Conservation (phyloP, 129 eudicot genomes). For the Gnaphalium uliginosum region DNA sequence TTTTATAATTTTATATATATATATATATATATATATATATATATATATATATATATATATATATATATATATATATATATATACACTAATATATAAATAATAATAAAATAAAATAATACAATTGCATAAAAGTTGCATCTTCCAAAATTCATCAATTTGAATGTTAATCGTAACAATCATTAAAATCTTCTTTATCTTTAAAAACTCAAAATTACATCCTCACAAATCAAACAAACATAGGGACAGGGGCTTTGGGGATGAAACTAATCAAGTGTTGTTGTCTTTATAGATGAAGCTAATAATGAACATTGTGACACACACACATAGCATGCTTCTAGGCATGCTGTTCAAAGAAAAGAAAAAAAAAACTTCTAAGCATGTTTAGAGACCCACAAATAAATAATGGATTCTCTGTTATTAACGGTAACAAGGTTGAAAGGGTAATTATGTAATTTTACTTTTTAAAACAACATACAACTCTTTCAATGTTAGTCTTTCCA, state of each 20-base stretch:
- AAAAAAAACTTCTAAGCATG: not conserved
- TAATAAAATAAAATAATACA: not conserved
- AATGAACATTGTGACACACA: conserved; percentile 27
- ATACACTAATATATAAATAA: no score
- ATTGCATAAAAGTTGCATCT: not conserved
- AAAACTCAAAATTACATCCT: no score
- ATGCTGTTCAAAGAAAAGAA: not conserved
- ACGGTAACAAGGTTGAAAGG: not conserved
- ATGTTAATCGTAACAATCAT: not conserved
- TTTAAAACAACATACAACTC: conserved; percentile 7
- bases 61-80: no score
- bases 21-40: no score
- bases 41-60: no score
- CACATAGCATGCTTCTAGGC: conserved; percentile 35
- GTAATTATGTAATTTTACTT: conserved; percentile 13
- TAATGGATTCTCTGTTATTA: not conserved
- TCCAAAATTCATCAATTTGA: not conserved
- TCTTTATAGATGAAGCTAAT: conserved; percentile 24
- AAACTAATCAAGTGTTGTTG: conserved; percentile 25
- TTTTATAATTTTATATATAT: no score
- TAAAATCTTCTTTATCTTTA: not conserved
- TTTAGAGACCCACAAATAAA: conserved; percentile 19
- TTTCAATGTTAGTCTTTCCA: conserved; percentile 38
- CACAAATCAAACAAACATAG: conserved; percentile 28
- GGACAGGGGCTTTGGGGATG: conserved; percentile 24